A percentile compares a stretch with the other conserved stretches of the same genome.
Conservation (phyloP, 1,139 yeast genomes). For the Geotrichum candidum region DNA sequence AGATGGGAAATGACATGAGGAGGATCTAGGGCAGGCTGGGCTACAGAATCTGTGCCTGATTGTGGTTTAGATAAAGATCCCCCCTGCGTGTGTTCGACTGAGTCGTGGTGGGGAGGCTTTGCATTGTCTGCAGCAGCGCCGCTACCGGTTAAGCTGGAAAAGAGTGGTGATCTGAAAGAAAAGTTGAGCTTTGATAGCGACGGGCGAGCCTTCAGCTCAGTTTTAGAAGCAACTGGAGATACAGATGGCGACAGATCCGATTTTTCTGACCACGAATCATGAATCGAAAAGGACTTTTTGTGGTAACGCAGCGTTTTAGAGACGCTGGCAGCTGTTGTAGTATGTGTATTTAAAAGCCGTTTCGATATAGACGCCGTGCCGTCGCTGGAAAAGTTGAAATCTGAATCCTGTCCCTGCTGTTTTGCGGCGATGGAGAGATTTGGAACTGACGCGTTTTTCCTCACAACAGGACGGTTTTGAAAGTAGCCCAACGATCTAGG, state of each 20-base stretch:
- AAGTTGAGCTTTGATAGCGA: neutral
- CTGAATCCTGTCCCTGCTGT: neutral
- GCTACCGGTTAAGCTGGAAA: neutral
- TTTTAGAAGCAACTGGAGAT: conserved; percentile 1
- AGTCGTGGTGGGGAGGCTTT: neutral
- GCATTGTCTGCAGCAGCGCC: neutral
- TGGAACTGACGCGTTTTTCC: conserved; percentile 12
- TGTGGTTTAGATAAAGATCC: neutral
- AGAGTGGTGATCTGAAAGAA: conserved; percentile 1
- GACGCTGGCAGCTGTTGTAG: neutral
- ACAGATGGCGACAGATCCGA: conserved; percentile 1
- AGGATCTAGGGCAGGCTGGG: neutral
- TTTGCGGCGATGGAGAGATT: conserved; percentile 8
- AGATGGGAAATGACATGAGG: neutral
- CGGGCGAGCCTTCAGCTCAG: neutral
- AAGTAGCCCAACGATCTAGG: conserved; percentile 14
- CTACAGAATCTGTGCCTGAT: neutral
- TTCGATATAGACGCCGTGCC: neutral
- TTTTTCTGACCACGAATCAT: conserved; percentile 1
- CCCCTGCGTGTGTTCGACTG: neutral
- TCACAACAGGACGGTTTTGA: conserved; percentile 10
- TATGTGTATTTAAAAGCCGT: neutral
- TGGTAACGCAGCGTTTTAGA: conserved; percentile 5
- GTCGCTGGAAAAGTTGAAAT: conserved; percentile 6
- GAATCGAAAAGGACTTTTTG: conserved; percentile 11